Conservation (phyloP, 2,329 filamentous ascomycete species). For the Didymella glomerata region DNA sequence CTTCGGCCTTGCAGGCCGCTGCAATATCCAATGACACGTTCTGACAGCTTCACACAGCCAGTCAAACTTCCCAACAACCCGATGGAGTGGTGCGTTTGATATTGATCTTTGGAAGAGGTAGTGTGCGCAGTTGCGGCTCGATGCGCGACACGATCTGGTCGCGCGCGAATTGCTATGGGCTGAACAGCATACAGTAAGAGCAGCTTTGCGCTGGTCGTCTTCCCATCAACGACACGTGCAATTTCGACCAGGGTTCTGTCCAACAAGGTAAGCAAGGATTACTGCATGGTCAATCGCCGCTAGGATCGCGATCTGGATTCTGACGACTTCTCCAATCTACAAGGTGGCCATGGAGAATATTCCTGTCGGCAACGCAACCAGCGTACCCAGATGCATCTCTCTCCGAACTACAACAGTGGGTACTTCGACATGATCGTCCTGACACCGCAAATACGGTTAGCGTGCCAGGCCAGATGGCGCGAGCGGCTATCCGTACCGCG, state of each 20-base stretch:
- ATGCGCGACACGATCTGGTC: not conserved
- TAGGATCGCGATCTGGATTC: constrained; percentile 12
- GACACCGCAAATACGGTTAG: constrained; percentile 8
- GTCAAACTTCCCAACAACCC: too few species aligned
- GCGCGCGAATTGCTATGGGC: not conserved
- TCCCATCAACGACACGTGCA: not conserved
- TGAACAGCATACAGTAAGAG: not conserved
- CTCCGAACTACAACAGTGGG: constrained; percentile 8
- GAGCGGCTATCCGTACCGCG: constrained; percentile 20
- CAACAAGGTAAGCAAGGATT: not conserved
- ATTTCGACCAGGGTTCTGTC: not conserved
- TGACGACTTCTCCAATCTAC: constrained; percentile 2
- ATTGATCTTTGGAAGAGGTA: not conserved
- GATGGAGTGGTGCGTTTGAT: not conserved
- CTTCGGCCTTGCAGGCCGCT: not conserved
- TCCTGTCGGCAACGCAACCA: not conserved
- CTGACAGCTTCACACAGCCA: not conserved
- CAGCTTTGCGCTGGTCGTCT: not conserved
- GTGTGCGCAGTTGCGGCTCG: not conserved
- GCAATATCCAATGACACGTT: not conserved
- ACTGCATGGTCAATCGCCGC: constrained; percentile 8
- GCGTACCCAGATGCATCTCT: constrained; percentile 1
- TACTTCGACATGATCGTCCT: constrained; percentile 2
- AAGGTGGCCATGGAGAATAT: not conserved
- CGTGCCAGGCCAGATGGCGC: constrained; percentile 6